Base-by-base conservation (phyloP, 306 rosid genomes). In the Luffa aegyptiaca region DNA sequence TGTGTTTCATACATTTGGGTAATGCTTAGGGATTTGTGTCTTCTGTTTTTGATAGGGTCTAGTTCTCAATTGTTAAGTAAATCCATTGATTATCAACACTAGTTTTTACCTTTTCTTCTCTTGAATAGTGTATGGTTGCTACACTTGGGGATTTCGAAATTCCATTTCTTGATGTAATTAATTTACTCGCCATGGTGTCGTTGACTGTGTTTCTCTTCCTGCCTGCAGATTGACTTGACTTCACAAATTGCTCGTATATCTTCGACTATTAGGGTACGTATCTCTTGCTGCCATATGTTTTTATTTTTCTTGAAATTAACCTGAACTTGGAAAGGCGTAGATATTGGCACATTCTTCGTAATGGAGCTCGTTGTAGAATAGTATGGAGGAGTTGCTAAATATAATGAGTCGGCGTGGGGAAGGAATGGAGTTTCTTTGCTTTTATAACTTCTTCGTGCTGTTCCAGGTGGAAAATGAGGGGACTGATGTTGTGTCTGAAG, bases 391-490 rank as follows among this genome's bases (percentile, higher is more conserved):
- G 17, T 71, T 21, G 39, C 12, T 44, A 2, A 42, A 69, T 69
- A 44, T 13, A 8, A 44, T 3, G 74, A 20, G 56, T 21, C 5
- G 3, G 10, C 20, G 53, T 70, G 31, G 21, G 61, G 12, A 16
- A 70, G 70, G 68, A 26, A 8, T 10, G 26, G 20, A 71, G 49
- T 20, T 10, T 16, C 44, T 33, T 0, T 73, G 62, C 51, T 35
- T 46, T 6, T 73, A 10, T 21, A 26, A 21, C 11, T 76, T 48
- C 59, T 57, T 74, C 8, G 62, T 74, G 63, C 26, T 74, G 79
- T 82, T 84, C 70, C 84, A 95, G 98, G 93, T 88, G 56, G 93
- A 90, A 85, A 96, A 96, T 86, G 77, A 80, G 8, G 99, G 99
- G 77, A 87, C 86, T 61, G 84, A 84, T 77, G 68, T 56, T 81